A percentile compares a stretch with the other conserved stretches of the same genome.
Conservation (phyloP, 345 rosid genomes). For the Aquilaria yunnanensis region DNA sequence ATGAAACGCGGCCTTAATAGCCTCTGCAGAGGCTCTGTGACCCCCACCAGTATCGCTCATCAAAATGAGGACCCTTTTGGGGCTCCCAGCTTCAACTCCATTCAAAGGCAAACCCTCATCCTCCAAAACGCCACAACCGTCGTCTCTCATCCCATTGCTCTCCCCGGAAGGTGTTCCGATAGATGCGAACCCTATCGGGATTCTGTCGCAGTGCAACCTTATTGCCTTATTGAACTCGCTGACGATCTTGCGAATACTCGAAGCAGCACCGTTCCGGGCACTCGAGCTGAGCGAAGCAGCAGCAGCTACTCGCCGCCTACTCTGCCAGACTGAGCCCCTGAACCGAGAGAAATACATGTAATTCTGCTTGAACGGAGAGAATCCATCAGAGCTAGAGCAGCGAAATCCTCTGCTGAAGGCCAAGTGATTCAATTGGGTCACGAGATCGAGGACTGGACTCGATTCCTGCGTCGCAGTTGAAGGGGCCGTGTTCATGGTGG, state of each 20-base stretch:
- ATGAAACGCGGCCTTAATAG: conserved; percentile 77
- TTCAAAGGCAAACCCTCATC: conserved; percentile 59
- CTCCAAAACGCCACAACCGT: conserved; percentile 42
- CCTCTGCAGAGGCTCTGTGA: conserved; percentile 98
- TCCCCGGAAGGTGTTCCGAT: conserved; percentile 46
- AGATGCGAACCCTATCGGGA: conserved; percentile 80
- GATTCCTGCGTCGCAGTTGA: conserved; percentile 59
- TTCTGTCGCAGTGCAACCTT: conserved; percentile 64
- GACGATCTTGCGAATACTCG: conserved; percentile 35
- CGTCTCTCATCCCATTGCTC: conserved; percentile 39
- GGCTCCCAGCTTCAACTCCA: conserved; percentile 38
- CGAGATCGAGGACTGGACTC: conserved; percentile 41
- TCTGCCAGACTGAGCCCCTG: conserved; percentile 17
- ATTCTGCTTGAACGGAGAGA: conserved; percentile 40
- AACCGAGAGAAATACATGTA: conserved; percentile 41
- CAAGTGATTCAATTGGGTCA: conserved; percentile 41
- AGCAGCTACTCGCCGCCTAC: conserved; percentile 24
- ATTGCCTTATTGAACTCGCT: conserved; percentile 61
- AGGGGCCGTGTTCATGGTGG: conserved; percentile 15
- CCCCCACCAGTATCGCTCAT: conserved; percentile 99
- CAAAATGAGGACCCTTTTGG: conserved; percentile 85
- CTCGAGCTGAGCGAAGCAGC: conserved; percentile 50
- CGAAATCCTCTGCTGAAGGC: conserved; percentile 34
- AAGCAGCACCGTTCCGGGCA: conserved; percentile 32
- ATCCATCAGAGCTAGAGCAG: conserved; percentile 36